phyloP scores from a whole-genome alignment of 2,329 filamentous ascomycete genomes.

The Fusarium sp. region DNA sequence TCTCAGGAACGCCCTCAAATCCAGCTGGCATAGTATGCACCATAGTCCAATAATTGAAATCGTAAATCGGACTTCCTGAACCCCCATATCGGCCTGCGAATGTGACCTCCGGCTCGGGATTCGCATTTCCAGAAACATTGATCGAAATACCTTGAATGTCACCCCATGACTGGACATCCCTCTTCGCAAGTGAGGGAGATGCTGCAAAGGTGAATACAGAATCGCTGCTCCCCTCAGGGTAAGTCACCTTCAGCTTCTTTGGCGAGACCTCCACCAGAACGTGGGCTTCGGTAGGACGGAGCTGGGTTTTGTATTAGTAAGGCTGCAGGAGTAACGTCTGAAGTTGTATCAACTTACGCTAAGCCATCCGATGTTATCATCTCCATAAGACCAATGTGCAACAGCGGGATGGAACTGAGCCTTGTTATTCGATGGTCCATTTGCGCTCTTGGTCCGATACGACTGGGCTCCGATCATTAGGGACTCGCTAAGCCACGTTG shows the following conservation, averaged over 20 bases:
- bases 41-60: slow-evolving; percentile 15
- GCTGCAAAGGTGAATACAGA: slow-evolving; percentile 20
- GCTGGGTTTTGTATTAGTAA: background rate
- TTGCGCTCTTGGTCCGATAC: slow-evolving; percentile 14
- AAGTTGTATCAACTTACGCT: slow-evolving; percentile 3
- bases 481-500: slow-evolving; percentile 65
- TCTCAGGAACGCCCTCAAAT: slow-evolving; percentile 14
- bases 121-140: slow-evolving; percentile 9
- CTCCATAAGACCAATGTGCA: slow-evolving; percentile 18
- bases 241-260: slow-evolving; percentile 8
- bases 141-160: slow-evolving; percentile 15
- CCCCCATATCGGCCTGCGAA: slow-evolving; percentile 21
- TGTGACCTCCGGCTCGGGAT: background rate
- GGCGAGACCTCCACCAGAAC: slow-evolving; percentile 16
- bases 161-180: slow-evolving; percentile 19
- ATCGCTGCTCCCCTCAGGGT: background rate
- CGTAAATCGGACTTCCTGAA: slow-evolving; percentile 15
- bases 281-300: slow-evolving; percentile 15
- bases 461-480: slow-evolving; percentile 70
- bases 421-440: slow-evolving; percentile 23
- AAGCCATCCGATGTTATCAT: slow-evolving; percentile 18
- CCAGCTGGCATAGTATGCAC: slow-evolving; percentile 9
- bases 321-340: accelerated
- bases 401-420: slow-evolving; percentile 19
- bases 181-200: slow-evolving; percentile 18